Base-by-base conservation (phyloP, 2,329 filamentous ascomycete genomes). In the Sporothrix euskadiensis region DNA sequence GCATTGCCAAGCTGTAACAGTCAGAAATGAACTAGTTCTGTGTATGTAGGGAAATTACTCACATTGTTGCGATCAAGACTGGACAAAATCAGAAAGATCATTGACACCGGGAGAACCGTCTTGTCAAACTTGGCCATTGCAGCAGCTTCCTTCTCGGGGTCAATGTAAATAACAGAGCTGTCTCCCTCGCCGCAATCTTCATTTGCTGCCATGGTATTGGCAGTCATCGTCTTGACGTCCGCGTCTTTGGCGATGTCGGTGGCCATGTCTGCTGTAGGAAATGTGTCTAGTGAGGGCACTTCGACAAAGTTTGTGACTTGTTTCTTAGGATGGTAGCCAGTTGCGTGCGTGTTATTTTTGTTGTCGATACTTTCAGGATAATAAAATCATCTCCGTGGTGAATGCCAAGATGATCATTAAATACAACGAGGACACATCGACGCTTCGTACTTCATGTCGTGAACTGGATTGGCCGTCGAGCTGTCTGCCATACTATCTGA, bases 21-120 rank as follows among this genome's bases (percentile, higher is more conserved):
- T 61, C 32, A 61, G 57, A 6, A 19, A 9, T 57, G 54, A 7
- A 30, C 8, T 12, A 9, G 30, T 4, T 7, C 16, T n/a, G 14
- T n/a, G 2, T 9, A 3, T 52, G 16, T 4, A n/a, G 16, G 49
- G n/a, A 22, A 19, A 14, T 2, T 3, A 61, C 57, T 39, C 32
- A 61, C 57, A 8, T 61, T 61, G 57, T 61, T 61, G 4, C 57
- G 57, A 6, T 61, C 57, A n/a, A 61, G 57, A 30, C 57, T 61
- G 2, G 57, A 35, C 26, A 61, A 10, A 39, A 61, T 61, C 7
- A 61, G n/a, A n/a, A 61, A 61, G 2, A 61, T n/a, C 57, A 61
- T 61, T 7, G 57, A 61, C 8, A 61, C 57, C 7, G 57, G 57
- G 0, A 61, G 57, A 2, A 61, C 57, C 6, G 57, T 61, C 30